phyloP scores from a whole-genome alignment of 1,139 yeast species.

The Geotrichum armillariae region DNA sequence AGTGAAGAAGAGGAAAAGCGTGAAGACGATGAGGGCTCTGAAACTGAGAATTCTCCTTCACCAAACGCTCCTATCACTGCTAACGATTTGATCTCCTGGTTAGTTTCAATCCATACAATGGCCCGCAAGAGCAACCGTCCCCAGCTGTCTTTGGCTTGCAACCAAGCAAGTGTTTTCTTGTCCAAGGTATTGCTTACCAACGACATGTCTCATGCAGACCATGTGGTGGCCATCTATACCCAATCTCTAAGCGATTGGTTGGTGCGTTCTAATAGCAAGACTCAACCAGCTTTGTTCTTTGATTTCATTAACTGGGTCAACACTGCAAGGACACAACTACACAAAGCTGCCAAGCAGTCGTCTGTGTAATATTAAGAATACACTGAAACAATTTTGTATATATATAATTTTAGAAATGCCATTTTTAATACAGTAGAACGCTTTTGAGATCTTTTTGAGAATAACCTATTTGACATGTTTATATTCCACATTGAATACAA shows the following conservation, averaged over 20 bases:
- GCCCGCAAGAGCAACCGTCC: slow-evolving; percentile 49
- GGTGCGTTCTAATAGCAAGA: slow-evolving; percentile 46
- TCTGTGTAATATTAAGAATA: too few relatives aligned
- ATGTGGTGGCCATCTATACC: slow-evolving; percentile 57
- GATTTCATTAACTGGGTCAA: slow-evolving; percentile 79
- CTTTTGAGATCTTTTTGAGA: too few relatives aligned
- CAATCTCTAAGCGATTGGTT: slow-evolving; percentile 64
- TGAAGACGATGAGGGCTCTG: slow-evolving; percentile 29
- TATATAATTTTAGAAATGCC: too few relatives aligned
- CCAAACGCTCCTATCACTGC: slow-evolving; percentile 10
- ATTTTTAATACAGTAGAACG: too few relatives aligned
- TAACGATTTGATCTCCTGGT: slow-evolving; percentile 25
- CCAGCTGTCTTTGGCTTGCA: slow-evolving; percentile 56
- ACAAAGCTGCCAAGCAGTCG: too few relatives aligned
- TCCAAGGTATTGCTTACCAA: slow-evolving; percentile 51
- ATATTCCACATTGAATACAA: too few relatives aligned
- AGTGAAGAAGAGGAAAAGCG: slow-evolving; percentile 25
- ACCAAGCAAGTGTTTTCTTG: slow-evolving; percentile 61
- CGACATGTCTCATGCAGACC: slow-evolving; percentile 28
- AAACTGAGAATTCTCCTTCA: neutral
- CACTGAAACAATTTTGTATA: too few relatives aligned
- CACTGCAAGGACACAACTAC: slow-evolving; percentile 15
- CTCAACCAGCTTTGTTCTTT: slow-evolving; percentile 62
- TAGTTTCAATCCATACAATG: slow-evolving; percentile 42
- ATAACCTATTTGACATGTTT: too few relatives aligned